Conservation (phyloP, 495 filamentous ascomycete genomes). For the Alectoria sarmentosa region DNA sequence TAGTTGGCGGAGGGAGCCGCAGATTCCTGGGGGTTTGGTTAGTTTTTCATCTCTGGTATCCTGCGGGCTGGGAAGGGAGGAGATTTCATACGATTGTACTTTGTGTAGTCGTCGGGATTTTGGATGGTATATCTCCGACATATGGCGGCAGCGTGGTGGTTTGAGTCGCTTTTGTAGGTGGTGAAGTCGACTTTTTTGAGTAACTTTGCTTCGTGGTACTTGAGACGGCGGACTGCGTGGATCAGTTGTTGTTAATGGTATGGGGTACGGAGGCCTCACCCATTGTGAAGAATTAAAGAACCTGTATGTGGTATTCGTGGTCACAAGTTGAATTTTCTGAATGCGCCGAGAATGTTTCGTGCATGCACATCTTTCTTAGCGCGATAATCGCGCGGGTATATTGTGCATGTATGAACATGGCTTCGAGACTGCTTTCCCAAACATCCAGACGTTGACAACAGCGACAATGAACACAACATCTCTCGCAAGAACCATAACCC, state of each 20-base stretch:
- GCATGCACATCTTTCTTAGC: not conserved
- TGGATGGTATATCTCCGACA: slow-evolving; percentile 82
- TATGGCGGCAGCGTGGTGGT: slow-evolving; percentile 74
- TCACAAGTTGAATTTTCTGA: not conserved
- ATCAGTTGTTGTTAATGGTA: not conserved
- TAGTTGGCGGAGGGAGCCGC: slow-evolving; percentile 76
- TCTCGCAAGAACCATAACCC: not conserved
- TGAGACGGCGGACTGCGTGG: slow-evolving; percentile 84
- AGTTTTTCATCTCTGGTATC: not conserved
- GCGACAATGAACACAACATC: not conserved
- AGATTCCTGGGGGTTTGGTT: slow-evolving; percentile 39
- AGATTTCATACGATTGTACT: slow-evolving; percentile 58
- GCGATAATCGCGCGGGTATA: slow-evolving; percentile 5
- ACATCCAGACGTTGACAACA: not conserved
- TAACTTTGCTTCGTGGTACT: slow-evolving; percentile 81
- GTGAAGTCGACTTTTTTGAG: slow-evolving; percentile 94
- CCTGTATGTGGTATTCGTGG: not conserved
- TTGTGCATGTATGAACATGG: not conserved
- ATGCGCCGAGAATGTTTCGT: not conserved
- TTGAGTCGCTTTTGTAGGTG: slow-evolving; percentile 81
- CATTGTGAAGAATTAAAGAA: not conserved
- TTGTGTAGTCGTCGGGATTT: slow-evolving; percentile 74
- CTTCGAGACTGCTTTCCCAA: not conserved
- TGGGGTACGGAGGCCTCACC: not conserved
- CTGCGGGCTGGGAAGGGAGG: not conserved